Percentiles rank a stretch among this genome's conserved stretches.
phyloP scores from a whole-genome alignment of 306 rosid species.

The Nissolia schottii region DNA sequence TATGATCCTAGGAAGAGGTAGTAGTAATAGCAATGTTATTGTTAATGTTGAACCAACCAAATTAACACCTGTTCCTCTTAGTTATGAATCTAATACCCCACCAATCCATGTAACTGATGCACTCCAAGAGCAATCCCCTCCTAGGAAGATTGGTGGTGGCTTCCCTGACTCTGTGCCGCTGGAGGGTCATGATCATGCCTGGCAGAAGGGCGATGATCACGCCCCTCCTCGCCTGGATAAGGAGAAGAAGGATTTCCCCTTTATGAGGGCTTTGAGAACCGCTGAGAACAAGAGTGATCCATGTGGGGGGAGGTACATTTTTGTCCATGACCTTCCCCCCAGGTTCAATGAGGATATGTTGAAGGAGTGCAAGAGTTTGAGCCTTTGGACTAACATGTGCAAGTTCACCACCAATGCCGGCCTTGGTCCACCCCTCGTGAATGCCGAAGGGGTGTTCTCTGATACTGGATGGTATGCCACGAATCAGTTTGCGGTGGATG shows the following conservation, averaged over 20 bases:
- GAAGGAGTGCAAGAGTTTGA: constrained; percentile 72
- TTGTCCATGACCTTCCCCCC: constrained; percentile 82
- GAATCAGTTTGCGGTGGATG: constrained; percentile 95
- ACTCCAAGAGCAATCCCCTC: constrained; percentile 8
- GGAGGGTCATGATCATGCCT: too few relatives aligned
- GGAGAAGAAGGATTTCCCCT: constrained; percentile 41
- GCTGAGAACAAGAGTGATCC: constrained; percentile 88
- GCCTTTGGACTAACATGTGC: constrained; percentile 97
- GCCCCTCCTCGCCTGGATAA: not conserved
- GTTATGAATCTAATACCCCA: constrained; percentile 18
- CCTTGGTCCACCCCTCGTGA: constrained; percentile 96
- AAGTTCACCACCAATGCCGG: constrained; percentile 91
- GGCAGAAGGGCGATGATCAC: too few relatives aligned
- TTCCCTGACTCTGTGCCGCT: not conserved
- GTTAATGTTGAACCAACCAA: constrained; percentile 27
- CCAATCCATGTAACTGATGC: constrained; percentile 23
- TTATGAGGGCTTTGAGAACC: constrained; percentile 65
- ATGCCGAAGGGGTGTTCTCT: constrained; percentile 85
- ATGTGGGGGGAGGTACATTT: constrained; percentile 95
- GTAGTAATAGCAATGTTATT: not conserved
- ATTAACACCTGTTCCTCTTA: constrained; percentile 22
- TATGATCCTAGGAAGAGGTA: constrained; percentile 42
- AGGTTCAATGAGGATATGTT: constrained; percentile 96
- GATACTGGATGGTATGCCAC: constrained; percentile 91
- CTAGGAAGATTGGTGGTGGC: constrained; percentile 18